These are phyloP conservation scores for Dendrobium huoshanense DNA, from an alignment of 106 monocot species.

Conservation along the genomic window DNA sequence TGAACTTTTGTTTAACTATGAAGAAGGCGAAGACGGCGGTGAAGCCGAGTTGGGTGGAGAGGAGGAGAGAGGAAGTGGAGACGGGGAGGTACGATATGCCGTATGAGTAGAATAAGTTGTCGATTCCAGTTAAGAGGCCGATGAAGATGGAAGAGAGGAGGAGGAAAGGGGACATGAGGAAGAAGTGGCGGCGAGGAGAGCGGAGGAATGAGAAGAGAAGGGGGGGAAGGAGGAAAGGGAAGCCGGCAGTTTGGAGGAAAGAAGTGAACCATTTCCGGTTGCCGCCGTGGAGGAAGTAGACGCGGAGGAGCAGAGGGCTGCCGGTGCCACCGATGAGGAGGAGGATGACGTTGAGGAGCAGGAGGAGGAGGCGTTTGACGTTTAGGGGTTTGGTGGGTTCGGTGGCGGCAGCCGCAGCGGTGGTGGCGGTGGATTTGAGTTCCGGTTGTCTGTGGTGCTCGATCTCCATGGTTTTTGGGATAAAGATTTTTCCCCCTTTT, in stretches of 20 bases:
- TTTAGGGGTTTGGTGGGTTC: background rate
- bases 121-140: constrained; percentile 4
- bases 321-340: constrained; percentile 9
- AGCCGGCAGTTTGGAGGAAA: constrained; percentile 12
- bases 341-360: background rate
- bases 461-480: background rate
- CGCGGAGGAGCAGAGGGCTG: constrained; percentile 8
- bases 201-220: constrained; percentile 4
- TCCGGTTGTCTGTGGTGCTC: background rate
- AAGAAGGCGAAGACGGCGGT: constrained; percentile 7
- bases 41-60: constrained; percentile 12
- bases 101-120: constrained; percentile 9
- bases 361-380: background rate
- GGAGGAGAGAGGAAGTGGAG: constrained; percentile 8
- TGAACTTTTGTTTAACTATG: constrained; percentile 1
- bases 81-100: constrained; percentile 12
- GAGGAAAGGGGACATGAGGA: constrained; percentile 4
- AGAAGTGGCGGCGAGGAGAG: constrained; percentile 8
- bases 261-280: constrained; percentile 9
- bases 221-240: constrained; percentile 10
- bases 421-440: background rate
- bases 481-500: no score
- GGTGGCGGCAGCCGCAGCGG: background rate
- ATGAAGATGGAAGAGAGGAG: background rate
- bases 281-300: constrained; percentile 25